phyloP scores from a whole-genome alignment of 2,329 filamentous ascomycete genomes.

The Taxawa tesnikishii region DNA sequence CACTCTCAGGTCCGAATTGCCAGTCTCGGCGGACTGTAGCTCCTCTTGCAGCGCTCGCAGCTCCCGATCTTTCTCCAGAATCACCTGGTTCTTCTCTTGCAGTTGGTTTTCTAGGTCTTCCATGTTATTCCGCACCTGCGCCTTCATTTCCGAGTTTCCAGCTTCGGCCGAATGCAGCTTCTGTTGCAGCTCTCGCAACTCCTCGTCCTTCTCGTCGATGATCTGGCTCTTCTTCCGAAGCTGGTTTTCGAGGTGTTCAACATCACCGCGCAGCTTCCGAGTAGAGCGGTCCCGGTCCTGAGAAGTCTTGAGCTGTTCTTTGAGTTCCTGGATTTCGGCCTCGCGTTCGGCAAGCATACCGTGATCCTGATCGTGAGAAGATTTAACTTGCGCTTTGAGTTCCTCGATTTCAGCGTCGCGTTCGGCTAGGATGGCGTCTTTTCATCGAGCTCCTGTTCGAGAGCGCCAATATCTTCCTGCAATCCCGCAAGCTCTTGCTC shows the following conservation, averaged over 20 bases:
- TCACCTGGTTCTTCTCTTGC: constrained; percentile 30
- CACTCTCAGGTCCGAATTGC: too few species aligned
- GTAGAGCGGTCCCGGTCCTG: constrained; percentile 23
- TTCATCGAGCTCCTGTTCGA: constrained; percentile 38
- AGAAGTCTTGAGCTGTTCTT: constrained; percentile 4
- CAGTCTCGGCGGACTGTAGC: constrained; percentile 21
- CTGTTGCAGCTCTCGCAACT: constrained; percentile 20
- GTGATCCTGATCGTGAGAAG: too few species aligned
- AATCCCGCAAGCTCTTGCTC: constrained; percentile 46
- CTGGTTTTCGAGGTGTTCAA: constrained; percentile 19
- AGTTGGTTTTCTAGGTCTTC: too few species aligned
- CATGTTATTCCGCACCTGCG: too few species aligned
- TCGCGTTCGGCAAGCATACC: too few species aligned
- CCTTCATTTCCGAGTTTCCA: constrained; percentile 12
- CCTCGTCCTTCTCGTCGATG: constrained; percentile 21
- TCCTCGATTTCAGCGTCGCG: constrained; percentile 19
- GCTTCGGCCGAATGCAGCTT: constrained; percentile 15
- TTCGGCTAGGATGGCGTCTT: constrained; percentile 28
- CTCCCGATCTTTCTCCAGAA: constrained; percentile 23
- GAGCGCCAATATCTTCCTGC: constrained; percentile 38
- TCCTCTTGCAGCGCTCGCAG: constrained; percentile 22
- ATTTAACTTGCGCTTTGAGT: constrained; percentile 14
- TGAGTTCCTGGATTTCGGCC: constrained; percentile 6
- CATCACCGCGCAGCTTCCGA: constrained; percentile 23
- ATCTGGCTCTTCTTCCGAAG: constrained; percentile 21